Evolutionary conservation across 2,329 filamentous ascomycete genomes (phyloP).

Genomic region (Ophiostoma sp.): DNA sequence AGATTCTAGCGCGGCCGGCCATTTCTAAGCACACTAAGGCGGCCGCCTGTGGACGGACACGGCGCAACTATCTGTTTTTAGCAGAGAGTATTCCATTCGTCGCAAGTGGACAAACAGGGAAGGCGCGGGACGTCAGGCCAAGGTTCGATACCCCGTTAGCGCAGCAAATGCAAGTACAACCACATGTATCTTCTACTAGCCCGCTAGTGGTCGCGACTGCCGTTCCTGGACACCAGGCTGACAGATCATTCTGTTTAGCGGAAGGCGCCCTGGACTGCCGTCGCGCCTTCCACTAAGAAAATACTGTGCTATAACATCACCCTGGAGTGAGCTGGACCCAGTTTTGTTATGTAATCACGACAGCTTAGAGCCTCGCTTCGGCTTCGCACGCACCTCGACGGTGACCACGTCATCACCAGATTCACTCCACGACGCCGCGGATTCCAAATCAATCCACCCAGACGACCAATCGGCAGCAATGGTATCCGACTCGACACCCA

Average conservation of each 20-base stretch:
- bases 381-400: not conserved
- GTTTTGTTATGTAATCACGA: conserved; percentile 13
- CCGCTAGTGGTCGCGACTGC: not conserved
- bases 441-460: not conserved
- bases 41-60: not conserved
- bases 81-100: not conserved
- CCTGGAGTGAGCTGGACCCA: not conserved
- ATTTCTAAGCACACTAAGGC: conserved; percentile 10
- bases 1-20: conserved; percentile 7
- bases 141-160: not conserved
- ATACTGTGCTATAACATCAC: not conserved
- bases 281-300: not conserved
- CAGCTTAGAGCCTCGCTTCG: not conserved
- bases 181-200: not conserved
- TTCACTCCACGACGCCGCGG: not conserved
- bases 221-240: conserved; percentile 12
- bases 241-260: not conserved
- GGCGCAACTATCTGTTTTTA: not conserved
- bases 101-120: conserved; percentile 11
- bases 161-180: not conserved
- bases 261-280: not conserved
- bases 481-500: not conserved
- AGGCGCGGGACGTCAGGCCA: not conserved
- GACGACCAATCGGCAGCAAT: not conserved
- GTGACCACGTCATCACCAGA: not conserved